A percentile compares a stretch with the other conserved stretches of the same genome.
These are phyloP conservation scores for Akanthomyces dipterigenus DNA, from an alignment of 2,329 filamentous ascomycete genomes.

Conservation along the genomic window DNA sequence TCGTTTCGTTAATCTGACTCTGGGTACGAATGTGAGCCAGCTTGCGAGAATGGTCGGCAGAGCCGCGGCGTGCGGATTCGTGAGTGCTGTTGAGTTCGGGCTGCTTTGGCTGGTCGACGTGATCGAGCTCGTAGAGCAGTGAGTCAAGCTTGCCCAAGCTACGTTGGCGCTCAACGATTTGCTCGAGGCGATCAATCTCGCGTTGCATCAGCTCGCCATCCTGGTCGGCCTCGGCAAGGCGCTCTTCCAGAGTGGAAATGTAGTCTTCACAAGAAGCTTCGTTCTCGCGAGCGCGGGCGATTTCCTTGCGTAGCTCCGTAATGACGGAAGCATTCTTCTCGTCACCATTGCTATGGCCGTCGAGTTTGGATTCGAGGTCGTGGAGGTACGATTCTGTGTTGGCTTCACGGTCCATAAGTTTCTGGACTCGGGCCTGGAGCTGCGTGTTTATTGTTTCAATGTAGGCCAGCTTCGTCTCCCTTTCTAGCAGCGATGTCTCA, in stretches of 20 bases:
- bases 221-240: constrained; percentile 90
- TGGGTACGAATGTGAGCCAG: constrained; percentile 41
- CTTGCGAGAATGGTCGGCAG: constrained; percentile 46
- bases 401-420: constrained; percentile 82
- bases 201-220: constrained; percentile 96
- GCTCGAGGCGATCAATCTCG: constrained; percentile 87
- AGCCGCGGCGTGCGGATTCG: constrained; percentile 32
- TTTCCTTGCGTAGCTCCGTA: constrained; percentile 82
- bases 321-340: constrained; percentile 87
- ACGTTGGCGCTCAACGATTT: constrained; percentile 90
- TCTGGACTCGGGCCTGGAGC: constrained; percentile 83
- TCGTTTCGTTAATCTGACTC: constrained; percentile 47
- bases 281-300: constrained; percentile 79
- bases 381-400: constrained; percentile 91
- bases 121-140: constrained; percentile 82
- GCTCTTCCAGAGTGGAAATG: constrained; percentile 92
- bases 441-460: constrained; percentile 88
- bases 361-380: constrained; percentile 83
- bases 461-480: constrained; percentile 89
- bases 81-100: constrained; percentile 28
- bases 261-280: constrained; percentile 91
- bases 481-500: constrained; percentile 83
- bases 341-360: constrained; percentile 83
- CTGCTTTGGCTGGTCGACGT: constrained; percentile 54
- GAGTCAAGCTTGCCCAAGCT: constrained; percentile 93